Conservation (phyloP, 2,329 filamentous ascomycete genomes). For the Monilinia laxa region DNA sequence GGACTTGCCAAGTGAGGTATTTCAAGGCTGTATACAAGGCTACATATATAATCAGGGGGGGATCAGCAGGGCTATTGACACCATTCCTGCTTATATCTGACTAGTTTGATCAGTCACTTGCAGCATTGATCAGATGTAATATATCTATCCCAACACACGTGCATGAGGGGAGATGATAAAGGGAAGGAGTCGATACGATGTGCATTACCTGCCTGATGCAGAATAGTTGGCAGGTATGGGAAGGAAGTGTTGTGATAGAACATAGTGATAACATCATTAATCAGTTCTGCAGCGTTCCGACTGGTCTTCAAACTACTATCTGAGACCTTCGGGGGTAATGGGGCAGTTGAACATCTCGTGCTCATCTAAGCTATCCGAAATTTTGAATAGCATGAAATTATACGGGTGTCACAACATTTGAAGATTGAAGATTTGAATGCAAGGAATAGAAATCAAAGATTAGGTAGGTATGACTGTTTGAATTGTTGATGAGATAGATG, state of each 20-base stretch:
- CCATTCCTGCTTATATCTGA: constrained; percentile 2
- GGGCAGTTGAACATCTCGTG: neutral
- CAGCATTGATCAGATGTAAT: constrained; percentile 8
- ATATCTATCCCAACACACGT: constrained; percentile 4
- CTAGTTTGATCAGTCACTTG: constrained; percentile 11
- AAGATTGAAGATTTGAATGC: neutral
- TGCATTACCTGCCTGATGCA: constrained; percentile 21
- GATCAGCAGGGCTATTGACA: constrained; percentile 10
- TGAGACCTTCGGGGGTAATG: neutral
- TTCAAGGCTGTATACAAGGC: constrained; percentile 11
- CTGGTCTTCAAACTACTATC: neutral
- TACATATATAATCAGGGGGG: constrained; percentile 3
- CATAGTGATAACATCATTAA: constrained; percentile 12
- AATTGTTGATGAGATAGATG: too few relatives aligned
- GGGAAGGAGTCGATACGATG: constrained; percentile 15
- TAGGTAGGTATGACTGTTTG: too few relatives aligned
- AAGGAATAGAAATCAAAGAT: neutral
- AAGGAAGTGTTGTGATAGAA: constrained; percentile 5
- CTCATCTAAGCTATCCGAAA: neutral
- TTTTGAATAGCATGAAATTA: too few relatives aligned
- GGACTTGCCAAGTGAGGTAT: neutral
- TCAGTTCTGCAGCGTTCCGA: neutral
- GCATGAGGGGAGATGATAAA: constrained; percentile 8
- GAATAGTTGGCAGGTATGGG: constrained; percentile 2
- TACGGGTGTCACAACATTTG: constrained; percentile 1